These are phyloP conservation scores for Ascocoryne sarcoides DNA, from an alignment of 2,329 filamentous ascomycete genomes.

Conservation along the genomic window DNA sequence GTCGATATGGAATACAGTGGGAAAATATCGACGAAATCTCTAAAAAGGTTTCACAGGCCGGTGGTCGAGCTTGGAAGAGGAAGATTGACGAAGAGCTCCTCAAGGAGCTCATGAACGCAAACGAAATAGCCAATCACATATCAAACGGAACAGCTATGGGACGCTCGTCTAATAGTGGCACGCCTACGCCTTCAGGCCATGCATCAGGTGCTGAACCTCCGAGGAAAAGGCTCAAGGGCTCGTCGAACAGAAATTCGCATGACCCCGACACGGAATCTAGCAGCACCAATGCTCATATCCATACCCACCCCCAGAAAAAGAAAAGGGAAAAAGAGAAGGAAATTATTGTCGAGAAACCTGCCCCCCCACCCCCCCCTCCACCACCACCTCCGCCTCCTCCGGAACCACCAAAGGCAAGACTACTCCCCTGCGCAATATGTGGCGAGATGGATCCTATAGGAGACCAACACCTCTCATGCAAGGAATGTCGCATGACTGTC, in stretches of 20 bases:
- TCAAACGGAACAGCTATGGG: conserved; percentile 24
- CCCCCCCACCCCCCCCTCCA: background rate
- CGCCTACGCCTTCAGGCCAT: conserved; percentile 19
- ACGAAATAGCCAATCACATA: conserved; percentile 46
- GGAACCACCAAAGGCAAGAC: conserved; percentile 68
- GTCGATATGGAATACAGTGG: conserved; percentile 91
- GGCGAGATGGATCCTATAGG: conserved; percentile 60
- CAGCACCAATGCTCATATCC: conserved; percentile 19
- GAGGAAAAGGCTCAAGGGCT: conserved; percentile 54
- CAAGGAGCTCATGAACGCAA: conserved; percentile 58
- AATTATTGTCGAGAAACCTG: conserved; percentile 47
- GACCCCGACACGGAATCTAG: conserved; percentile 30
- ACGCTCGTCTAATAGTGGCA: conserved; percentile 4
- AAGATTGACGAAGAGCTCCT: conserved; percentile 87
- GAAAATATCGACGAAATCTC: conserved; percentile 86
- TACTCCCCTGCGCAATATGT: conserved; percentile 81
- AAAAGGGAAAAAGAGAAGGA: conserved; percentile 26
- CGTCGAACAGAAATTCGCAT: conserved; percentile 39
- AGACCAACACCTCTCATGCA: conserved; percentile 68
- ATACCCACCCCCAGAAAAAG: conserved; percentile 33
- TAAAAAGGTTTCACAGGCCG: conserved; percentile 74
- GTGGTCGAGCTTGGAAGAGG: conserved; percentile 76
- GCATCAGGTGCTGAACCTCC: no score
- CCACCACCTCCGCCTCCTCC: conserved; percentile 58
- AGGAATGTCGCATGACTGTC: conserved; percentile 83